Conservation (phyloP, 345 rosid genomes). For the Rhodomyrtus tomentosa region DNA sequence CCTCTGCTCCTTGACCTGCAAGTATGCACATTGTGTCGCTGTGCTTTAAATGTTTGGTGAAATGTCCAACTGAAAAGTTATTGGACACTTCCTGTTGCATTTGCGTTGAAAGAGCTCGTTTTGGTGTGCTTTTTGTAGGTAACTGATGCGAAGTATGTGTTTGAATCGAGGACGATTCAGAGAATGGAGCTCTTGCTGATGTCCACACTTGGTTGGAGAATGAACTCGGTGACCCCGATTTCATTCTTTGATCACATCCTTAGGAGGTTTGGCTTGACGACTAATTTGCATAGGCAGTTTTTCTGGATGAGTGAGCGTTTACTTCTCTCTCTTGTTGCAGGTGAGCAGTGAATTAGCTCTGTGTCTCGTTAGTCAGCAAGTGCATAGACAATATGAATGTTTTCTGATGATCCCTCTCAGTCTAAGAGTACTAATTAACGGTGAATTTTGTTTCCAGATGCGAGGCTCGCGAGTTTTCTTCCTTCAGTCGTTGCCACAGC, state of each 20-base stretch:
- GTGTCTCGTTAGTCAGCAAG: not conserved
- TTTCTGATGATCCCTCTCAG: constrained; percentile 1
- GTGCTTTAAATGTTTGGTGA: constrained; percentile 5
- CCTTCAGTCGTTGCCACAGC: constrained; percentile 79
- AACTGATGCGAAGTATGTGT: constrained; percentile 55
- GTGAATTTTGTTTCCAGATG: constrained; percentile 40
- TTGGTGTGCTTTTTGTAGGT: constrained; percentile 27
- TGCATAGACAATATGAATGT: not conserved
- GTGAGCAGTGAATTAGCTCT: constrained; percentile 27
- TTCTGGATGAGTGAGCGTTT: constrained; percentile 53
- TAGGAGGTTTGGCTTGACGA: constrained; percentile 52
- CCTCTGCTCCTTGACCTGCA: constrained; percentile 76
- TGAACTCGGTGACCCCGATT: constrained; percentile 86
- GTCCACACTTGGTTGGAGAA: constrained; percentile 74
- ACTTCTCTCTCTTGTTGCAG: constrained; percentile 57
- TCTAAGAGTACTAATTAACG: not conserved
- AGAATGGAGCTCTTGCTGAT: constrained; percentile 89
- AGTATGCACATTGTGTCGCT: constrained; percentile 15
- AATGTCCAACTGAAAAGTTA: constrained; percentile 3
- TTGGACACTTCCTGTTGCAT: not conserved
- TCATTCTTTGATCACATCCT: constrained; percentile 67
- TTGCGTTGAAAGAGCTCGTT: not conserved
- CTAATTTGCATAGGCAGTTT: constrained; percentile 46
- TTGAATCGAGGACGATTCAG: constrained; percentile 77
- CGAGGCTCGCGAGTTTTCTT: constrained; percentile 39